Percentiles rank a stretch among this genome's conserved stretches.
Evolutionary conservation across 1,284 basidiomycete species (phyloP).

Genomic region (Cutaneotrichosporon curvatum): DNA sequence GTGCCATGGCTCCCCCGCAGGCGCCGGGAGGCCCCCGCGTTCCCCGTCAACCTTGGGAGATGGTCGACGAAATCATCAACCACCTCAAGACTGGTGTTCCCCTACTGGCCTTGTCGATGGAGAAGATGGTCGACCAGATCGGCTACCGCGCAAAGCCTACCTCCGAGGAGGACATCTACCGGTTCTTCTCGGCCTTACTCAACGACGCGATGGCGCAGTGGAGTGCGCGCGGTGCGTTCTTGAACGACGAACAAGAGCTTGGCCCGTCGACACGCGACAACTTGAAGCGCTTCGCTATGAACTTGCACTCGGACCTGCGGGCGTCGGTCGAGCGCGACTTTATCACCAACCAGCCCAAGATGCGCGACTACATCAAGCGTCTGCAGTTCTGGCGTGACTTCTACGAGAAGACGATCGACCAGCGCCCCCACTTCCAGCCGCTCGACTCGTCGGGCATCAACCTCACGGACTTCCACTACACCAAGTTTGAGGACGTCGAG

Average conservation of each 20-base stretch:
- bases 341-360: conserved; percentile 66
- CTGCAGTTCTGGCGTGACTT: conserved; percentile 90
- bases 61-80: conserved; percentile 90
- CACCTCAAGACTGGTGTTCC: conserved; percentile 96
- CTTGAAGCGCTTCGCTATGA: conserved; percentile 64
- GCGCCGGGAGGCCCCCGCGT: conserved; percentile 34
- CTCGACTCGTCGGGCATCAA: conserved; percentile 88
- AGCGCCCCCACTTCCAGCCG: conserved; percentile 74
- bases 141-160: conserved; percentile 82
- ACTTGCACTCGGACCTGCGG: conserved; percentile 59
- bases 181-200: conserved; percentile 77
- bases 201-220: conserved; percentile 62
- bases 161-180: conserved; percentile 91
- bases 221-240: conserved; percentile 58
- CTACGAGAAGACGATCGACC: conserved; percentile 79
- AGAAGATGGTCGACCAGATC: conserved; percentile 97
- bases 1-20: conserved; percentile 27
- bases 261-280: conserved; percentile 54
- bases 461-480: conserved; percentile 95
- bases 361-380: conserved; percentile 82
- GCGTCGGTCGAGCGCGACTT: conserved; percentile 91
- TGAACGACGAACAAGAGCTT: conserved; percentile 71
- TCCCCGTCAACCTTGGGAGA: conserved; percentile 73
- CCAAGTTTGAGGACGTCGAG: conserved; percentile 97
- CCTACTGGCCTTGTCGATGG: conserved; percentile 86